Conservation (phyloP, 2,329 filamentous ascomycete genomes). For the Diplodia seriata region DNA sequence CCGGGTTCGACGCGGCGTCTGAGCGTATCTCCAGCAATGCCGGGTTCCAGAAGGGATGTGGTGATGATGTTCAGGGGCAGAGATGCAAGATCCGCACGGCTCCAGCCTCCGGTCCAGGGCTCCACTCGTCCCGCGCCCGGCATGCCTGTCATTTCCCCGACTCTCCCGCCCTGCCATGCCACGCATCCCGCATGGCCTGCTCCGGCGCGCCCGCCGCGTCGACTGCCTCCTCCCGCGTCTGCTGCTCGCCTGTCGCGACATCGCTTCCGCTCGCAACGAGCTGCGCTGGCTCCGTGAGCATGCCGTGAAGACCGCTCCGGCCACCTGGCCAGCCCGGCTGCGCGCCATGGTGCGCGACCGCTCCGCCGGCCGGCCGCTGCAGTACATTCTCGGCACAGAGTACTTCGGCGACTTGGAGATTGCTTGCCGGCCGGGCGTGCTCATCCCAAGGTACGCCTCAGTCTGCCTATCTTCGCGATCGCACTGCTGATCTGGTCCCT, state of each 20-base stretch:
- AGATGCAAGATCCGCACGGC: slow-evolving; percentile 16
- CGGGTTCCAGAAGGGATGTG: no score
- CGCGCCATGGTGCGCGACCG: slow-evolving; percentile 51
- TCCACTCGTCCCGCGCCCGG: slow-evolving; percentile 15
- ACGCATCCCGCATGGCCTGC: slow-evolving; percentile 65
- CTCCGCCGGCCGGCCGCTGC: slow-evolving; percentile 75
- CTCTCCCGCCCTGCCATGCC: slow-evolving; percentile 50
- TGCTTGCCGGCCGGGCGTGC: slow-evolving; percentile 74
- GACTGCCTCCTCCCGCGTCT: slow-evolving; percentile 66
- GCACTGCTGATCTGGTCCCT: background rate
- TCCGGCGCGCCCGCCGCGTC: slow-evolving; percentile 61
- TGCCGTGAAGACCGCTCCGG: slow-evolving; percentile 37
- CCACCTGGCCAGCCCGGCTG: slow-evolving; percentile 43
- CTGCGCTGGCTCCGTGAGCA: slow-evolving; percentile 75
- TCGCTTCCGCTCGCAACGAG: slow-evolving; percentile 71
- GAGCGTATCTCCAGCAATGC: background rate
- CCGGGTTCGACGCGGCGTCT: background rate
- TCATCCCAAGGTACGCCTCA: slow-evolving; percentile 74
- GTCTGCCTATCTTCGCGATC: background rate
- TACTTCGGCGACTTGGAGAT: slow-evolving; percentile 88
- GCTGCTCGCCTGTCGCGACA: slow-evolving; percentile 67
- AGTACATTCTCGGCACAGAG: slow-evolving; percentile 88
- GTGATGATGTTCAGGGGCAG: slow-evolving; percentile 27
- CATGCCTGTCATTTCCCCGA: slow-evolving; percentile 25
- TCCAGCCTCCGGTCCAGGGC: background rate